Conservation (phyloP, 352 stramenopile species). For the Phytophthora pseudosyringae region DNA sequence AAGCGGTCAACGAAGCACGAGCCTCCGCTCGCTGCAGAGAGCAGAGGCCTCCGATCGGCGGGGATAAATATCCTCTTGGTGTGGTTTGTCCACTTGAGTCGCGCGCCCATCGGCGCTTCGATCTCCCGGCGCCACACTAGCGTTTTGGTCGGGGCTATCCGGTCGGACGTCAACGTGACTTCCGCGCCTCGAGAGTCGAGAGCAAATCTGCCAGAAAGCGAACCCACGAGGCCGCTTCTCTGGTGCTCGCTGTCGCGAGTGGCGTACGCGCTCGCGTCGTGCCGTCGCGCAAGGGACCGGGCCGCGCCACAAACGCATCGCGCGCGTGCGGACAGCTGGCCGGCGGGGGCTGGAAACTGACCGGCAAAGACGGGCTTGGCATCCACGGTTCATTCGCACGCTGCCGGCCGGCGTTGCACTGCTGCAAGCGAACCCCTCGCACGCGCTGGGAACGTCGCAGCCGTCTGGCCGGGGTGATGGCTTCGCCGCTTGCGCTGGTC, state of each 20-base stretch:
- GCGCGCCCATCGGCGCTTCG: slow-evolving; percentile 4
- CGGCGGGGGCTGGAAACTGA: slow-evolving; percentile 17
- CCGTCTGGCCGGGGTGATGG: slow-evolving; percentile 1
- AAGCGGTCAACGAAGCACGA: slow-evolving; percentile 1
- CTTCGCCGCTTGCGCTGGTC: slow-evolving; percentile 2
- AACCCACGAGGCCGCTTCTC: slow-evolving; percentile 29
- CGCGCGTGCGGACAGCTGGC: slow-evolving; percentile 20
- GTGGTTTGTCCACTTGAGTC: not conserved
- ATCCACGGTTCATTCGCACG: slow-evolving; percentile 3
- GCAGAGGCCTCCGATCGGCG: not conserved
- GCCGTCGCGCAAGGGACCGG: slow-evolving; percentile 19
- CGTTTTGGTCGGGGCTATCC: slow-evolving; percentile 25
- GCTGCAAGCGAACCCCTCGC: not conserved
- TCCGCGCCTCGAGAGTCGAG: not conserved
- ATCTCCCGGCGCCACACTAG: slow-evolving; percentile 5
- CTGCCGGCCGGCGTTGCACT: not conserved
- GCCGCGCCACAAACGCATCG: slow-evolving; percentile 21
- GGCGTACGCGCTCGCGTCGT: slow-evolving; percentile 25
- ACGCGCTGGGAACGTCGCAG: not conserved
- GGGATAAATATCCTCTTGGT: not conserved
- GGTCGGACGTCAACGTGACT: slow-evolving; percentile 5
- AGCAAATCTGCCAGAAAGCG: slow-evolving; percentile 13
- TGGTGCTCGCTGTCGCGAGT: slow-evolving; percentile 27
- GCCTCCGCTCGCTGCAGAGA: slow-evolving; percentile 4
- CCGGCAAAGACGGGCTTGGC: slow-evolving; percentile 2